Percentiles rank a stretch among this genome's conserved stretches.
phyloP scores from a whole-genome alignment of 2,329 filamentous ascomycete genomes.

The Fusarium subglutinans region DNA sequence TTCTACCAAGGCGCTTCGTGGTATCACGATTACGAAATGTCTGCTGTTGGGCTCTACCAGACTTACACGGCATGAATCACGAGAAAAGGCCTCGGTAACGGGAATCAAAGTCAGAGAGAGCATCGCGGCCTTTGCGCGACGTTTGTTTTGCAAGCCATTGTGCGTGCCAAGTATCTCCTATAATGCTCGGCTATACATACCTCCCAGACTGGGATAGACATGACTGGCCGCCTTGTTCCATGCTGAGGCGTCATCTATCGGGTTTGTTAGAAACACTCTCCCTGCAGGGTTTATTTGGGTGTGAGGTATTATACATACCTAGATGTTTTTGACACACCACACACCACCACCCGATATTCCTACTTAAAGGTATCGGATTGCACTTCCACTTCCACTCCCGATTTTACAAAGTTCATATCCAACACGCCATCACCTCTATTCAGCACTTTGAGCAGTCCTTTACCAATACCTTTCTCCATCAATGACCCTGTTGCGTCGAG shows the following conservation, averaged over 20 bases:
- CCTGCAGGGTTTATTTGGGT: neutral
- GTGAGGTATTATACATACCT: neutral
- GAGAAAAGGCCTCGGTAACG: neutral
- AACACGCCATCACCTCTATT: neutral
- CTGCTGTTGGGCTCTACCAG: neutral
- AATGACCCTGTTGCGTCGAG: slow-evolving; percentile 28
- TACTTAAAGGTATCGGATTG: slow-evolving; percentile 21
- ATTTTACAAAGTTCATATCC: neutral
- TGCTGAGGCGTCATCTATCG: neutral
- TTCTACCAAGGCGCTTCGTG: neutral
- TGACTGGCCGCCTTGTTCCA: slow-evolving; percentile 6
- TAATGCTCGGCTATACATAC: slow-evolving; percentile 7
- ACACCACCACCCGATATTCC: neutral
- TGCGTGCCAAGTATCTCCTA: neutral
- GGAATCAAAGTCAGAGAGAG: neutral
- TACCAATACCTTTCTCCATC: neutral
- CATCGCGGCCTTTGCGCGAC: neutral
- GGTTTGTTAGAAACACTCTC: neutral
- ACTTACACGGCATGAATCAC: slow-evolving; percentile 15
- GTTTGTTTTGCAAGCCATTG: neutral
- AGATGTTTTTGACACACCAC: neutral
- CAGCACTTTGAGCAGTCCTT: neutral
- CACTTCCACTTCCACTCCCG: slow-evolving; percentile 5
- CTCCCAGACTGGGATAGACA: slow-evolving; percentile 5
- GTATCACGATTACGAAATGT: slow-evolving; percentile 18